A percentile compares a stretch with the other conserved stretches of the same genome.
Evolutionary conservation across 1,139 yeast species (phyloP).

Genomic region (Yamadazyma taylorii): DNA sequence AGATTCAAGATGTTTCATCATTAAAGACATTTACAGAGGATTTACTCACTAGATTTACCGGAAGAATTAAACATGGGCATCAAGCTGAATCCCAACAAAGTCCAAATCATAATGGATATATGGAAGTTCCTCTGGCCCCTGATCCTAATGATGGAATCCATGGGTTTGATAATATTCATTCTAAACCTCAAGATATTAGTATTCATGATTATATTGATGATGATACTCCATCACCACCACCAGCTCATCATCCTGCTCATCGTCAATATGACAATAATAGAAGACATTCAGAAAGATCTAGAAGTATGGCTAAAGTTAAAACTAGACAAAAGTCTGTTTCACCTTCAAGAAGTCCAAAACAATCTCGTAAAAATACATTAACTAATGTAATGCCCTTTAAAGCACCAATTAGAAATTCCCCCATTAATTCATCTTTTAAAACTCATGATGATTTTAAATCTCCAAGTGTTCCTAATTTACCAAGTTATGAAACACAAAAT

Average conservation of each 20-base stretch:
- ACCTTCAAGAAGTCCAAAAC: constrained; percentile 6
- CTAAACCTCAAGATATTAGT: not conserved
- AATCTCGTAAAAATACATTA: constrained; percentile 20
- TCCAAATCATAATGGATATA: not conserved
- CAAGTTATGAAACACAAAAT: constrained; percentile 6
- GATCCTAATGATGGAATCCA: not conserved
- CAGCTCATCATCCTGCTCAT: not conserved
- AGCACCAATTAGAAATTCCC: constrained; percentile 12
- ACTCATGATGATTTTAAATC: constrained; percentile 8
- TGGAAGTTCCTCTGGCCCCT: not conserved
- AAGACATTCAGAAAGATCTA: constrained; percentile 5
- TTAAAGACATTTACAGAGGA: constrained; percentile 11
- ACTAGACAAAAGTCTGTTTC: constrained; percentile 7
- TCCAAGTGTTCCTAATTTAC: constrained; percentile 21
- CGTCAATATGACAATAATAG: constrained; percentile 7
- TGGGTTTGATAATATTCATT: not conserved
- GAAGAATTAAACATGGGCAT: constrained; percentile 3
- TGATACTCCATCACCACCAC: constrained; percentile 5
- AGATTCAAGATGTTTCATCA: constrained; percentile 21
- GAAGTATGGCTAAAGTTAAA: constrained; percentile 6
- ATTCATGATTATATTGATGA: constrained; percentile 8
- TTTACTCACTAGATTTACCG: constrained; percentile 12
- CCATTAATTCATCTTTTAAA: constrained; percentile 1
- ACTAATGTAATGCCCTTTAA: constrained; percentile 28
- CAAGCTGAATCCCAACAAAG: not conserved